These are phyloP conservation scores for Auricularia auricula-judae DNA, from an alignment of 768 basidiomycete species.

Conservation along the genomic window DNA sequence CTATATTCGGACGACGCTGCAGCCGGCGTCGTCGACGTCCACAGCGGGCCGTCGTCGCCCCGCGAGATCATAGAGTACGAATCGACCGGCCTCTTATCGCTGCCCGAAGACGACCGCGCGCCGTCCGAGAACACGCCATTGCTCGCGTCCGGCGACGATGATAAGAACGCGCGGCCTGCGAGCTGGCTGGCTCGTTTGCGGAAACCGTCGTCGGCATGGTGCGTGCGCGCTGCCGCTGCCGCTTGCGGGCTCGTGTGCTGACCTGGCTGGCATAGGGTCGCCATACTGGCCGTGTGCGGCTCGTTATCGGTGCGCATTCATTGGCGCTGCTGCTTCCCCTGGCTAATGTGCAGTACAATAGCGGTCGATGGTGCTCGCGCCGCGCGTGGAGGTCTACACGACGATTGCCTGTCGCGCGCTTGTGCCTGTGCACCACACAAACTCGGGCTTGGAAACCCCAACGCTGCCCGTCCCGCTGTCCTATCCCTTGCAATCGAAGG, in stretches of 20 bases:
- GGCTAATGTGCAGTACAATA: constrained; percentile 14
- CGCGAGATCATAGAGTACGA: neutral
- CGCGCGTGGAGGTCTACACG: constrained; percentile 71
- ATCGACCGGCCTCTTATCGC: neutral
- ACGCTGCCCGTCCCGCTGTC: constrained; percentile 9
- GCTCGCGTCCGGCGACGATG: neutral
- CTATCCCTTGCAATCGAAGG: constrained; percentile 2
- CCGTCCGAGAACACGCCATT: neutral
- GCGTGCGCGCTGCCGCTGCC: neutral
- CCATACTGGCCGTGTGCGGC: neutral
- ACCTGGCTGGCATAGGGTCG: neutral
- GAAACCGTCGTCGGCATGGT: neutral
- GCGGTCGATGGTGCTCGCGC: constrained; percentile 73
- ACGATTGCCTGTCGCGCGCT: constrained; percentile 49
- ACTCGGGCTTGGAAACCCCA: neutral
- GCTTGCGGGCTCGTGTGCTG: neutral
- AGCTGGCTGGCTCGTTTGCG: neutral
- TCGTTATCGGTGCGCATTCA: neutral
- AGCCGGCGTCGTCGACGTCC: neutral
- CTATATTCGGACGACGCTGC: neutral
- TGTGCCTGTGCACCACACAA: neutral
- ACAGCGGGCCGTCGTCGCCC: neutral
- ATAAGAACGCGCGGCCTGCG: neutral
- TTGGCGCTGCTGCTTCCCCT: neutral
- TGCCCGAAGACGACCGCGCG: neutral